Evolutionary conservation across 176 grass and related monocot genomes (phyloP), one percentile per base, ranked within the genome.

Genomic region (Alopecurus myosuroides): DNA sequence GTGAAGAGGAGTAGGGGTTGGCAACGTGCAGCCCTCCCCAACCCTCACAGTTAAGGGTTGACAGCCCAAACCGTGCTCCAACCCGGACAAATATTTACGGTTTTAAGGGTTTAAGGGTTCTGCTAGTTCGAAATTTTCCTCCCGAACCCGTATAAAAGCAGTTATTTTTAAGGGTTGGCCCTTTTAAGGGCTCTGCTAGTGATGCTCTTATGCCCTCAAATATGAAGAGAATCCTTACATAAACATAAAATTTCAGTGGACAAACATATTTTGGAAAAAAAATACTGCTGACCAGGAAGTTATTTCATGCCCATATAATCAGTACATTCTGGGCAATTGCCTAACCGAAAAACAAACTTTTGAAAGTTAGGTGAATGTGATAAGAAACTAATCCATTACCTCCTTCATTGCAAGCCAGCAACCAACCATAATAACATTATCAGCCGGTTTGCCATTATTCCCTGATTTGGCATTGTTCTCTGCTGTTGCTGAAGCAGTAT

Each of bases 381-480:
- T 7, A 63, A 73, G 29, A 35, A 69, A 70, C 60, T 28, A 64
- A 75, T 80, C 40, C 50, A 60, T 82, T 90, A 95, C 96, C 96
- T 98, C 96, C 82, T 98, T 98, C 96, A 98, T 95, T 74, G 93
- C 97, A 87, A 98, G 93, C 97, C 97, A 95, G 33, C 93, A 98
- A 73, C 97, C 93, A 81, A 98, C 91, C 97, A 98, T 98, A 84
- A 98, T 89, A 92, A 94, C 81, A 83, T 95, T 91, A 60, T 98
- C 91, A 0, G 89, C 81, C 23, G 86, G 89, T 89, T 88, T 98
- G 35, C 51, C 76, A 85, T 87, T 92, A 85, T 81, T 82, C 26
- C 28, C 87, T 65, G 84, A 79, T 87, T 86, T 88, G 78, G 29
- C 20, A 57, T 85, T 84, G 26, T 74, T 85, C 36, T 92, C 85